phyloP scores from a whole-genome alignment of 2,329 filamentous ascomycete genomes.

The Thielaviopsis ethacetica region DNA sequence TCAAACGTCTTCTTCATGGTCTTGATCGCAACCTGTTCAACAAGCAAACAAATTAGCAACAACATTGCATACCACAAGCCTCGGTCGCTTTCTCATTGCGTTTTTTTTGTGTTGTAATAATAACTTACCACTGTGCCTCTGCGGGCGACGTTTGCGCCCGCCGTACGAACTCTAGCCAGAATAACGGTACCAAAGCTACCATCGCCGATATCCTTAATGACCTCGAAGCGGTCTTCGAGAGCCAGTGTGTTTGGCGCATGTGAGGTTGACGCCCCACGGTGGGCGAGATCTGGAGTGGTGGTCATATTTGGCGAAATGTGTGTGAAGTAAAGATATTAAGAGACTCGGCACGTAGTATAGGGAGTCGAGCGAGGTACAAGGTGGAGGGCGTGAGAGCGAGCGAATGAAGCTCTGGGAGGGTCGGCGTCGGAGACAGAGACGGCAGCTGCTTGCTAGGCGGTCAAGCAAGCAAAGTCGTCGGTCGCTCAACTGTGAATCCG shows the following conservation, averaged over 20 bases:
- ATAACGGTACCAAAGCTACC: constrained; percentile 96
- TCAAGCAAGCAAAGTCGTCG: no score
- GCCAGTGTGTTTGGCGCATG: constrained; percentile 36
- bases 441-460: no score
- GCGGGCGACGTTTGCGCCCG: constrained; percentile 74
- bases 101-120: neutral
- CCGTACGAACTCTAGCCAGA: constrained; percentile 77
- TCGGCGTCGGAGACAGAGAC: no score
- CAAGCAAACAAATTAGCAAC: neutral
- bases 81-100: neutral
- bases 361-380: constrained; percentile 13
- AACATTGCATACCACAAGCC: neutral
- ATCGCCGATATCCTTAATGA: constrained; percentile 96
- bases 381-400: constrained; percentile 9
- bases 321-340: constrained; percentile 7
- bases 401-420: neutral
- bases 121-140: constrained; percentile 76
- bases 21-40: constrained; percentile 78
- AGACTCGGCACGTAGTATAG: constrained; percentile 11
- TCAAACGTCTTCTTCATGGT: constrained; percentile 99
- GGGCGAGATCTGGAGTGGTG: constrained; percentile 47
- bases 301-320: constrained; percentile 3
- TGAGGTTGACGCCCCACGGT: constrained; percentile 46
- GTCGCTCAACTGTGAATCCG: no score
- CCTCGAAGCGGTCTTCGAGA: constrained; percentile 88